phyloP scores from a whole-genome alignment of 2,329 filamentous ascomycete genomes.

The Verticillium tricorpus region DNA sequence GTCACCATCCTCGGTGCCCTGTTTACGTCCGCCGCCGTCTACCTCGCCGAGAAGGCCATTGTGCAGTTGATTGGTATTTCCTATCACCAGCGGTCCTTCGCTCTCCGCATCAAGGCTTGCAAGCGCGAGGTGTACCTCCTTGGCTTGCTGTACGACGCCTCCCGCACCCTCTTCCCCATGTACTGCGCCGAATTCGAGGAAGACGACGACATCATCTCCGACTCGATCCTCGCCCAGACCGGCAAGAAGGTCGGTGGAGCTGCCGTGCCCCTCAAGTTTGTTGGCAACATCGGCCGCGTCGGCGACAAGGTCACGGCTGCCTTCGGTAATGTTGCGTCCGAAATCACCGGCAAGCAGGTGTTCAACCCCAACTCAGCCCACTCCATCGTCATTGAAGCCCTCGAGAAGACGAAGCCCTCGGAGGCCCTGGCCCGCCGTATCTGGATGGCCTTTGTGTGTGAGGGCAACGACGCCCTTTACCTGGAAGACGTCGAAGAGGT shows the following conservation, averaged over 20 bases:
- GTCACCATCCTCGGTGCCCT: slow-evolving; percentile 62
- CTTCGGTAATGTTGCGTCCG: slow-evolving; percentile 88
- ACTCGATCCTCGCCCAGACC: slow-evolving; percentile 52
- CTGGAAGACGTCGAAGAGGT: slow-evolving; percentile 84
- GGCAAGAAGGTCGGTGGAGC: slow-evolving; percentile 32
- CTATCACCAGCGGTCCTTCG: slow-evolving; percentile 81
- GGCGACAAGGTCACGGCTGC: slow-evolving; percentile 92
- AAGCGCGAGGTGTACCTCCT: slow-evolving; percentile 83
- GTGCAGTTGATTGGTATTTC: slow-evolving; percentile 81
- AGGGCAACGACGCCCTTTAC: slow-evolving; percentile 76
- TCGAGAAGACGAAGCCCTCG: slow-evolving; percentile 78
- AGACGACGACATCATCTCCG: slow-evolving; percentile 87
- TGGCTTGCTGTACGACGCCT: slow-evolving; percentile 84
- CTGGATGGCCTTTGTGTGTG: slow-evolving; percentile 97
- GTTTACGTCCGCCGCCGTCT: slow-evolving; percentile 64
- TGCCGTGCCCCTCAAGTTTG: slow-evolving; percentile 52
- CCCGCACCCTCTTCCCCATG: slow-evolving; percentile 80
- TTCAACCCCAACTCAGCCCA: slow-evolving; percentile 91
- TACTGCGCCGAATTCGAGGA: slow-evolving; percentile 88
- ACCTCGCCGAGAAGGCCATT: slow-evolving; percentile 72
- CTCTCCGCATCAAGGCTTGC: slow-evolving; percentile 78
- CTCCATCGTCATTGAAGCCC: slow-evolving; percentile 80
- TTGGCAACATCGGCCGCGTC: slow-evolving; percentile 72
- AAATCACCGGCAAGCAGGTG: slow-evolving; percentile 92
- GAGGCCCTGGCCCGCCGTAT: slow-evolving; percentile 92